phyloP scores from a whole-genome alignment of 345 rosid species.

The Dipteronia dyeriana region DNA sequence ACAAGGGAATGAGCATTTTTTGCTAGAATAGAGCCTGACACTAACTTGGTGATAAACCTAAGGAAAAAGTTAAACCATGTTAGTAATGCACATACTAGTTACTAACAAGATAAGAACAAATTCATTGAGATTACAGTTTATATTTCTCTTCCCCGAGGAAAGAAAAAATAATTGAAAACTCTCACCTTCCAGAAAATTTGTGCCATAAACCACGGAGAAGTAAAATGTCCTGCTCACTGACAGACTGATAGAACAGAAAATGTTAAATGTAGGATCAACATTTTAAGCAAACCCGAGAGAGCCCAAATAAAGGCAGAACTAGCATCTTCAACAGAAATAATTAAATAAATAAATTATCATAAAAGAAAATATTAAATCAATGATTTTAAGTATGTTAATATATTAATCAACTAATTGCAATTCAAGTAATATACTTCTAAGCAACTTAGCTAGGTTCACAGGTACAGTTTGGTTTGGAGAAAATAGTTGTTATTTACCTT shows the following conservation, averaged over 20 bases:
- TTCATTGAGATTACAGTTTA: background rate
- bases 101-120: background rate
- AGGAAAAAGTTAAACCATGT: conserved; percentile 1
- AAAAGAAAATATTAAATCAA: background rate
- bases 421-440: background rate
- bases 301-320: background rate
- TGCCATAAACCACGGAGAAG: background rate
- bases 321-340: background rate
- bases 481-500: conserved; percentile 14
- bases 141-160: background rate
- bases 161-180: background rate
- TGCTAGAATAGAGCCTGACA: conserved; percentile 13
- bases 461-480: background rate
- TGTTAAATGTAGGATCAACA: background rate
- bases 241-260: conserved; percentile 2
- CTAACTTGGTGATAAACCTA: conserved; percentile 1
- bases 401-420: background rate
- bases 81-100: background rate
- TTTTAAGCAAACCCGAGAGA: background rate
- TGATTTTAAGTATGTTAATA: background rate
- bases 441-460: background rate
- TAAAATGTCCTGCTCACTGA: conserved; percentile 1
- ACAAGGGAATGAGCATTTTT: conserved; percentile 18
- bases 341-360: background rate
- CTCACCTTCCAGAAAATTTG: conserved; percentile 16